Base-by-base conservation (phyloP, 768 basidiomycete species). In the Mycena galopus region DNA sequence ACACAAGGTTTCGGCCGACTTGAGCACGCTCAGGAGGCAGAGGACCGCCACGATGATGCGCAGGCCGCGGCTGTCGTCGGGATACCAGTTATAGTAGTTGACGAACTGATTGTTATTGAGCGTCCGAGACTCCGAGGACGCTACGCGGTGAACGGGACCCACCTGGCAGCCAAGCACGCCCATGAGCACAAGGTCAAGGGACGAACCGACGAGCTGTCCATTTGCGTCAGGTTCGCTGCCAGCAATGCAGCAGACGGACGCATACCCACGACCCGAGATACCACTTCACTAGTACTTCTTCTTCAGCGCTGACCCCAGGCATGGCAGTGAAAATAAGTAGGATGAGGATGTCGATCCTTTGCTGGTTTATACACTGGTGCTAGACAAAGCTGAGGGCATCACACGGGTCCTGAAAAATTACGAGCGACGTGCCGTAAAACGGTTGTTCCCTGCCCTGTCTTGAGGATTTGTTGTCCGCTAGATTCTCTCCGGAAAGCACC, bases 11-110 rank as follows among this genome's bases (percentile, higher is more conserved):
- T 64, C 30, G 30, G 11, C 55, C 11, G 69, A 63, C 29, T 71
- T 71, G 63, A 71, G 69, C 21, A 65, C 37, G 37, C 16, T 60
- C 59, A 60, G 59, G 25, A 60, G 59, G 37, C 37, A 39, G 25
- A 60, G 59, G 27, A 60, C 39, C 16, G 59, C 59, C 25, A 60
- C 59, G 27, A 25, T 25, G 17, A 60, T 60, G 23, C 39, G 59
- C 23, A 60, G 69, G 19, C 47, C n/a, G 4, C 42, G 47, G 19
- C 35, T 21, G 64, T 71, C 69, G 29, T 60, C 50, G 14, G 33
- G 60, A 57, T 68, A 73, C 67, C 62, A 73, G 27, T 21, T 65
- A 51, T 58, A 73, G 57, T 73, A 73, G 47, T 65, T 68, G 33
- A 73, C 44, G 29, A 65, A 59, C 69, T 71, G 50, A 35, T 58